Base-by-base conservation (phyloP, 2,329 filamentous ascomycete species). In the Penicillium crustosum region DNA sequence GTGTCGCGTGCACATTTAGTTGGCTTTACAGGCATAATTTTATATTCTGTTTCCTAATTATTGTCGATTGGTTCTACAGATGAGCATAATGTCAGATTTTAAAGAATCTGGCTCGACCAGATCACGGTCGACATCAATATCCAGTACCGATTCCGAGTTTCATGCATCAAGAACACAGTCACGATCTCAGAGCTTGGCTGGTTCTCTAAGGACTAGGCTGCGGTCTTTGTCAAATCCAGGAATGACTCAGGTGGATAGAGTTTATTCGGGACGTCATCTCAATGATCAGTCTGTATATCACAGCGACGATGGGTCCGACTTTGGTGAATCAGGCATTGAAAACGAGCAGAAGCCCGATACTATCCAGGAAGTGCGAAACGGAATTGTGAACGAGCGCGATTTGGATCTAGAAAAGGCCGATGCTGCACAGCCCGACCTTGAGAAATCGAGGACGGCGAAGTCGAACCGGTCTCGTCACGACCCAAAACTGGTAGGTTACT, bases 211-310 rank as follows among this genome's bases (percentile, higher is more conserved):
- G 42, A 53, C 57, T 7, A 58, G 57, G 21, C 45, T 63, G 1
- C 53, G 61, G 12, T 68, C 68, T 48, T 44, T 53, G 17, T 67
- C 66, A 6, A 56, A 60, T 36, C 43, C 55, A 4, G 54, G 61
- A 13, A 55, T 58, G 19, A 17, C 39, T 13, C 56, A 60, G 23
- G 55, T 73, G 1, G 59, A 67, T 41, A 62, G 68, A 21, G 60
- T 72, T 3, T 66, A 70, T 58, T 74, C 72, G 1, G 71, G 62
- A 3, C 65, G 64, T 23, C 69, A 74, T 55, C 61, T 73, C 1
- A 73, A 77, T 50, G 71, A 76, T 52, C 63, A 72, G 7, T 69
- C 67, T 8, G 57, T 69, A 7, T 75, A 73, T 31, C 66, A 73
- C 47, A 68, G 62, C 25, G 65, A 68, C 19, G 52, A 65, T 31